A percentile compares a stretch with the other conserved stretches of the same genome.
Conservation (phyloP, 2,329 filamentous ascomycete species). For the Verticillium zaregamsianum region DNA sequence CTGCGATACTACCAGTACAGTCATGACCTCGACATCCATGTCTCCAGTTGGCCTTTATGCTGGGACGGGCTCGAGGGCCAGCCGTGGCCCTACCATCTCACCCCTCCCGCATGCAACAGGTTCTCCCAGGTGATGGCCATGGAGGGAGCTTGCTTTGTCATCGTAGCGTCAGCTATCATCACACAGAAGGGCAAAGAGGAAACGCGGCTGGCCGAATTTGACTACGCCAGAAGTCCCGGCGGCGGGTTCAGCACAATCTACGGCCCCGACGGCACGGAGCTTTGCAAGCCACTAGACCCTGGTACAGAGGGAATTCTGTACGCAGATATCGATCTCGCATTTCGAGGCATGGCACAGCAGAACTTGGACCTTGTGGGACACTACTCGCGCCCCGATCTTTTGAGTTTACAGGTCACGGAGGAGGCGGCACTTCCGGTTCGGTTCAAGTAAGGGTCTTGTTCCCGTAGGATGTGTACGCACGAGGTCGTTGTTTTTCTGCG, state of each 20-base stretch:
- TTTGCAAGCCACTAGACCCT: conserved; percentile 19
- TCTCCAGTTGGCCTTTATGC: conserved; percentile 1
- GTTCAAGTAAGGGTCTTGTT: not conserved
- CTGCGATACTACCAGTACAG: conserved; percentile 19
- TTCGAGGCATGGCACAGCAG: conserved; percentile 10
- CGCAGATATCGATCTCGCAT: conserved; percentile 27
- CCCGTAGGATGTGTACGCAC: not conserved
- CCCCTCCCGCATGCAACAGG: conserved; percentile 27
- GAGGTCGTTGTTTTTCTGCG: not conserved
- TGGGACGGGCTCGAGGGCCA: conserved; percentile 28
- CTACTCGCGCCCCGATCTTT: conserved; percentile 34
- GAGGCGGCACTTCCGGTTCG: conserved; percentile 5
- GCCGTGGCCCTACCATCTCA: conserved; percentile 30
- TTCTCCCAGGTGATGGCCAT: conserved; percentile 38
- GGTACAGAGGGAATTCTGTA: conserved; percentile 29
- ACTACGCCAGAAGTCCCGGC: conserved; percentile 10
- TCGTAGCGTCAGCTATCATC: conserved; percentile 33
- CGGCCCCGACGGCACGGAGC: conserved; percentile 21
- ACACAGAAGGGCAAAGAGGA: conserved; percentile 30
- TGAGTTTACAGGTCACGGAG: conserved; percentile 15
- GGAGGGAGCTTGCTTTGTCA: conserved; percentile 37
- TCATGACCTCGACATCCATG: conserved; percentile 5
- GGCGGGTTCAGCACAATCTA: conserved; percentile 26
- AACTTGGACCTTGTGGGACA: conserved; percentile 17
- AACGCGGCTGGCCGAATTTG: conserved; percentile 12